Conservation (phyloP, 2,329 filamentous ascomycete genomes). For the Thelonectria discophora region DNA sequence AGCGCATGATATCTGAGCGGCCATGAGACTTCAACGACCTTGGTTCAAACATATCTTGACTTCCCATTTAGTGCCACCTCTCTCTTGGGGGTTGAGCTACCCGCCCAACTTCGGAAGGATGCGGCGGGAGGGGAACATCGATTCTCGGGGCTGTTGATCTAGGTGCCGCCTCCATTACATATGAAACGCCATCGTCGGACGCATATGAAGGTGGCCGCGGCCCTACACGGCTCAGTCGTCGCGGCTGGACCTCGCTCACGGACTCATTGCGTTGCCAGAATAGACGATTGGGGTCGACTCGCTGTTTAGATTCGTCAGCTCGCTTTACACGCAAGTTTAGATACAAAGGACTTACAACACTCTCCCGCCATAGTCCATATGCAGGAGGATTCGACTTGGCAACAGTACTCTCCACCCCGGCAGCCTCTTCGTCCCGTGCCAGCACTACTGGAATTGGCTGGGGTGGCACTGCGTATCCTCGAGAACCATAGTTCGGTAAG, state of each 20-base stretch:
- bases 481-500: conserved; percentile 57
- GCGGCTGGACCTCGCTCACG: conserved; percentile 37
- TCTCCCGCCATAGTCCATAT: conserved; percentile 86
- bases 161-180: conserved; percentile 73
- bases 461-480: conserved; percentile 74
- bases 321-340: neutral
- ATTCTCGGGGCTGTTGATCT: conserved; percentile 62
- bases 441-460: conserved; percentile 81
- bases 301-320: conserved; percentile 51
- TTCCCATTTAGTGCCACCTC: neutral
- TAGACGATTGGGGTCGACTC: conserved; percentile 81
- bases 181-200: conserved; percentile 78
- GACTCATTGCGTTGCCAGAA: conserved; percentile 78
- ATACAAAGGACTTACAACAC: conserved; percentile 68
- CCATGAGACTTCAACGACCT: neutral
- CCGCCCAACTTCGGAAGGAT: conserved; percentile 58
- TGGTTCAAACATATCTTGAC: neutral
- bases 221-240: conserved; percentile 40
- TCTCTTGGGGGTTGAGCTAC: conserved; percentile 32
- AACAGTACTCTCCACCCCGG: conserved; percentile 62
- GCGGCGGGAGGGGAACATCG: conserved; percentile 55
- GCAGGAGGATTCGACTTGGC: conserved; percentile 76
- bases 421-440: conserved; percentile 76
- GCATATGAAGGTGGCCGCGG: conserved; percentile 77
- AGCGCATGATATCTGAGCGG: conserved; percentile 15